These are phyloP conservation scores for Pleurotus salmoneostramineus DNA, from an alignment of 768 basidiomycete species.

Conservation along the genomic window DNA sequence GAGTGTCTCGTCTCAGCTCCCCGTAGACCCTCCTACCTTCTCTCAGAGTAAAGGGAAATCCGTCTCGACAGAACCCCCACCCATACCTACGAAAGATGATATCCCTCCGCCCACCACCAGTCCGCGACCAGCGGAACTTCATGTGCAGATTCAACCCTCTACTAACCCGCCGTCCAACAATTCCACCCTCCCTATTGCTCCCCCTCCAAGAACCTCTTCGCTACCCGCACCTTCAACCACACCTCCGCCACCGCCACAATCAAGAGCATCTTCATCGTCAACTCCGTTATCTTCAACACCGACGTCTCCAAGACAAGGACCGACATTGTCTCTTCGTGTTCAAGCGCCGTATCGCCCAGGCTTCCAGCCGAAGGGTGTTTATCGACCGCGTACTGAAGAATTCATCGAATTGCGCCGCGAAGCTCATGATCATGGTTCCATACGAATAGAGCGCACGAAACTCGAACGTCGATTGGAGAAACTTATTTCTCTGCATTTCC, in stretches of 20 bases:
- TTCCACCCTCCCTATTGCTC: slow-evolving; percentile 7
- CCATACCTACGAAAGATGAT: slow-evolving; percentile 5
- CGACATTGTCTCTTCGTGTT: slow-evolving; percentile 16
- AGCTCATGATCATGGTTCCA: slow-evolving; percentile 22
- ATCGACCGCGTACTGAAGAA: slow-evolving; percentile 76
- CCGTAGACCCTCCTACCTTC: background rate
- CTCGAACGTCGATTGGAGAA: slow-evolving; percentile 87
- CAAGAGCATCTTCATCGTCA: slow-evolving; percentile 4
- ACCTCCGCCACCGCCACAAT: slow-evolving; percentile 10
- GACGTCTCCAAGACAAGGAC: slow-evolving; percentile 14
- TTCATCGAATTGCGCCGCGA: slow-evolving; percentile 52
- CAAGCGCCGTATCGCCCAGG: slow-evolving; percentile 79
- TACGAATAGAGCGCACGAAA: slow-evolving; percentile 75
- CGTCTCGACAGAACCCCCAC: slow-evolving; percentile 7
- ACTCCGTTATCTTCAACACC: slow-evolving; percentile 3
- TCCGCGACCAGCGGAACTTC: slow-evolving; percentile 4
- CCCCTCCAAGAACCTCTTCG: slow-evolving; percentile 15
- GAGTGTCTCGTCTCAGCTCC: background rate
- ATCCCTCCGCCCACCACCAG: background rate
- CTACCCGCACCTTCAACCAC: slow-evolving; percentile 5
- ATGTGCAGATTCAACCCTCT: background rate
- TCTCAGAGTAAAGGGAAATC: slow-evolving; percentile 10
- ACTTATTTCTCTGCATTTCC: slow-evolving; percentile 72
- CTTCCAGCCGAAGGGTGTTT: slow-evolving; percentile 90
- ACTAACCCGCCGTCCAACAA: slow-evolving; percentile 8